Evolutionary conservation across 2,329 filamentous ascomycete genomes (phyloP).

Genomic region (Dryadomyces quercus-mongolicae): DNA sequence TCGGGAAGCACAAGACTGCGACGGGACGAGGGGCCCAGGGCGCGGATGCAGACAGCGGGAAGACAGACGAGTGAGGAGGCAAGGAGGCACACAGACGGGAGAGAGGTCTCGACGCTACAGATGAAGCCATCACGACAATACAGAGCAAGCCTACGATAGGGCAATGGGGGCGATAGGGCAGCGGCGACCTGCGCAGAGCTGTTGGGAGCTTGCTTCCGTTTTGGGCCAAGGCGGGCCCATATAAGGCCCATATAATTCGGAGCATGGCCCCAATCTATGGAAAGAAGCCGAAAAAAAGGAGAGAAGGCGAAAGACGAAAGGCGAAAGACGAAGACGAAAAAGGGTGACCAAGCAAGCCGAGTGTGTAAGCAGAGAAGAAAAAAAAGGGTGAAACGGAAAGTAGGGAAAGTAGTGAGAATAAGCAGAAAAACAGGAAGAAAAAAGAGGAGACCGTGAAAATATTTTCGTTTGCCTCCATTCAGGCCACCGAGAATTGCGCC

Average conservation of each 20-base stretch:
- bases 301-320: background rate
- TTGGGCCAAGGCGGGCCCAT: background rate
- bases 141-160: no score
- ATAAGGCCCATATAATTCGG: background rate
- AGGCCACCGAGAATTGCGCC: background rate
- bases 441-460: background rate
- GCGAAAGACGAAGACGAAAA: no score
- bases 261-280: background rate
- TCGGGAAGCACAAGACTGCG: no score
- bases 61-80: no score
- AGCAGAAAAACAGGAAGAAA: background rate
- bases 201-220: slow-evolving; percentile 1
- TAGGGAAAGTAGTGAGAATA: background rate
- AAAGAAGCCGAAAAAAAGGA: background rate
- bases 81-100: no score
- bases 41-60: no score
- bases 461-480: background rate
- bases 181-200: background rate
- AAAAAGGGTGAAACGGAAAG: background rate
- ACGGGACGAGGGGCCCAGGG: no score
- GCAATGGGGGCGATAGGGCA: background rate
- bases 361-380: no score
- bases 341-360: no score
- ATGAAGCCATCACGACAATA: no score
- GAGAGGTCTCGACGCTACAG: no score